Evolutionary conservation across 1,284 basidiomycete genomes (phyloP).

Genomic region (Fomitopsis palustris): DNA sequence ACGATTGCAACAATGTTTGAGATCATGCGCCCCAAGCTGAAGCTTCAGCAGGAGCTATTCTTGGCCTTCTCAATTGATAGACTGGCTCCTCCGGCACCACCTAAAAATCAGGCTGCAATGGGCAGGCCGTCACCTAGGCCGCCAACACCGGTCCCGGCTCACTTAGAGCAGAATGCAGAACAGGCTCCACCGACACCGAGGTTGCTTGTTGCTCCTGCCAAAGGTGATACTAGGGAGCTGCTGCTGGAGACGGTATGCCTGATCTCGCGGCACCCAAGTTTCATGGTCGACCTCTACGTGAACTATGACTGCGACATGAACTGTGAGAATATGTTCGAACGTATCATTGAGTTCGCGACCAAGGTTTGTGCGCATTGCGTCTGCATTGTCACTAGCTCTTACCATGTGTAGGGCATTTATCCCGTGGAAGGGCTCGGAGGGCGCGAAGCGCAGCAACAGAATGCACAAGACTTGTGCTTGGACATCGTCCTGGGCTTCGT

Average conservation of each 20-base stretch:
- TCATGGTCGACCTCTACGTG: slow-evolving; percentile 93
- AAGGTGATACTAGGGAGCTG: slow-evolving; percentile 86
- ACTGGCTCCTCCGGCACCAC: slow-evolving; percentile 56
- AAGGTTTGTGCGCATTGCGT: slow-evolving; percentile 44
- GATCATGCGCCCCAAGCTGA: slow-evolving; percentile 84
- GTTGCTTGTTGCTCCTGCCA: slow-evolving; percentile 69
- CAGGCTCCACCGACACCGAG: slow-evolving; percentile 48
- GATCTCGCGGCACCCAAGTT: slow-evolving; percentile 77
- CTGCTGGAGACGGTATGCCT: slow-evolving; percentile 87
- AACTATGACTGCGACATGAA: slow-evolving; percentile 98
- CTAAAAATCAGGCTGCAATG: slow-evolving; percentile 19
- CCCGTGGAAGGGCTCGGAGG: slow-evolving; percentile 57
- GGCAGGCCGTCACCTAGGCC: slow-evolving; percentile 42
- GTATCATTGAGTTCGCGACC: slow-evolving; percentile 87
- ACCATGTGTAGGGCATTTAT: slow-evolving; percentile 65
- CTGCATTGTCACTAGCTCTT: neutral
- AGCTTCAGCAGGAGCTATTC: slow-evolving; percentile 96
- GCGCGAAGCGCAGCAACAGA: slow-evolving; percentile 67
- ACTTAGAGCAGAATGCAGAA: slow-evolving; percentile 42
- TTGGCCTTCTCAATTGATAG: slow-evolving; percentile 92
- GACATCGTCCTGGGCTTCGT: slow-evolving; percentile 89
- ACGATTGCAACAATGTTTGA: slow-evolving; percentile 88
- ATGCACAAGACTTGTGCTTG: slow-evolving; percentile 85
- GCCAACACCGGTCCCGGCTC: slow-evolving; percentile 45
- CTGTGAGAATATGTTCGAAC: slow-evolving; percentile 94